A percentile compares a stretch with the other conserved stretches of the same genome.
These are phyloP conservation scores for Fulvia fulva DNA, from an alignment of 2,329 filamentous ascomycete genomes.

Conservation along the genomic window DNA sequence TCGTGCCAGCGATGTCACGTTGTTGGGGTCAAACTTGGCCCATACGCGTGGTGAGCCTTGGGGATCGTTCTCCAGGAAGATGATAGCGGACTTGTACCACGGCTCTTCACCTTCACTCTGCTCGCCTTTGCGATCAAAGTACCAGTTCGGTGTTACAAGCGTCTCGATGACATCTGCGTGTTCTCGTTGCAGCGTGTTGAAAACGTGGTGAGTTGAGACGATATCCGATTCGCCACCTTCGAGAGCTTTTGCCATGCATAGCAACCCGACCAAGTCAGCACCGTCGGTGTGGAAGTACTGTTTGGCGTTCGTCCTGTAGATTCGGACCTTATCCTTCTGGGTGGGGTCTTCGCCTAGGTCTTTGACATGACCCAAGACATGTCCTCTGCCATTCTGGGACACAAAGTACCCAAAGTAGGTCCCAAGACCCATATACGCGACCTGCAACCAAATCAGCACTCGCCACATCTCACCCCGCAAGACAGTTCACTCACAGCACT, in stretches of 20 bases:
- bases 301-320: slow-evolving; percentile 65
- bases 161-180: slow-evolving; percentile 73
- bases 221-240: slow-evolving; percentile 84
- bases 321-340: slow-evolving; percentile 80
- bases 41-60: slow-evolving; percentile 59
- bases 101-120: slow-evolving; percentile 66
- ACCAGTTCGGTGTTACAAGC: slow-evolving; percentile 77
- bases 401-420: slow-evolving; percentile 85
- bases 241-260: slow-evolving; percentile 73
- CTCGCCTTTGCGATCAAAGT: slow-evolving; percentile 89
- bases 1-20: slow-evolving; percentile 68
- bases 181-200: slow-evolving; percentile 71
- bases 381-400: slow-evolving; percentile 77
- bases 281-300: slow-evolving; percentile 87
- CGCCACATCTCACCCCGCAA: not conserved
- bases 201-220: slow-evolving; percentile 72
- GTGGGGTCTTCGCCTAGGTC: slow-evolving; percentile 77
- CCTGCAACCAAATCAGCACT: slow-evolving; percentile 4
- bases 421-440: slow-evolving; percentile 75
- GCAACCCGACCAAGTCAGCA: slow-evolving; percentile 73
- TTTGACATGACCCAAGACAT: slow-evolving; percentile 85
- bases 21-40: slow-evolving; percentile 90
- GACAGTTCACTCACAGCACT: slow-evolving; percentile 54
- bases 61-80: slow-evolving; percentile 70
- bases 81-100: slow-evolving; percentile 44